Evolutionary conservation across 352 stramenopile species (phyloP).

Genomic region (Pythium biforme): DNA sequence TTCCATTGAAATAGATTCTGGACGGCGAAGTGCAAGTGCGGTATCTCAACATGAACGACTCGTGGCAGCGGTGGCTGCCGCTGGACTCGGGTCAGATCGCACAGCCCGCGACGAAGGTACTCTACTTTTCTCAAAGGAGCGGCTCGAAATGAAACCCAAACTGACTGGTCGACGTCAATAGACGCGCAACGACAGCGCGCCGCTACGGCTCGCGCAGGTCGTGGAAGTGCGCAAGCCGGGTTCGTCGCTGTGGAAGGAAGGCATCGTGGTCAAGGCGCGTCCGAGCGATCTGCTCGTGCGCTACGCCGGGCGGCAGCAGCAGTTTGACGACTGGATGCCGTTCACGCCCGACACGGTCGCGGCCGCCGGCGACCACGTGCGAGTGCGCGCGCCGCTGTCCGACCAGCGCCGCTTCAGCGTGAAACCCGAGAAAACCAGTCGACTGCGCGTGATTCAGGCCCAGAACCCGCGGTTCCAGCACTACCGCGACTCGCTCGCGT

Average conservation of each 20-base stretch:
- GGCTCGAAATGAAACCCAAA: too few relatives aligned
- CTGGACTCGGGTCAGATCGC: constrained; percentile 64
- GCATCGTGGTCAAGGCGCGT: constrained; percentile 46
- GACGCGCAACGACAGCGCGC: constrained; percentile 52
- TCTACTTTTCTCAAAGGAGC: too few relatives aligned
- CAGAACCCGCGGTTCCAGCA: constrained; percentile 77
- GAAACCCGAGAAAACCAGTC: constrained; percentile 31
- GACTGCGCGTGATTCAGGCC: constrained; percentile 58
- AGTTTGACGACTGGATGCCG: constrained; percentile 73
- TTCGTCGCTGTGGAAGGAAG: constrained; percentile 60
- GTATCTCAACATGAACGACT: constrained; percentile 82
- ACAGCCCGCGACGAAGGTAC: constrained; percentile 54
- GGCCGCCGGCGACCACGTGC: constrained; percentile 58
- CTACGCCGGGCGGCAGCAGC: constrained; percentile 59
- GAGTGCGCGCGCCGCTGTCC: constrained; percentile 15
- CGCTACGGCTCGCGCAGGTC: constrained; percentile 63
- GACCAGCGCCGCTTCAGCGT: constrained; percentile 47
- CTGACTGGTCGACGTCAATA: too few relatives aligned
- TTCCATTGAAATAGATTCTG: constrained; percentile 34
- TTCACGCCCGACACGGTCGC: constrained; percentile 58
- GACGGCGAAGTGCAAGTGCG: constrained; percentile 65
- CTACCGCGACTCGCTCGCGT: constrained; percentile 55
- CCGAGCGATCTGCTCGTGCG: constrained; percentile 56
- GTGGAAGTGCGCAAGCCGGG: constrained; percentile 60
- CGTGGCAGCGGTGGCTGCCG: constrained; percentile 68